Evolutionary conservation across 2,329 filamentous ascomycete species (phyloP), one percentile per base, ranked within the genome.

Genomic region (Xylaria polymorpha): DNA sequence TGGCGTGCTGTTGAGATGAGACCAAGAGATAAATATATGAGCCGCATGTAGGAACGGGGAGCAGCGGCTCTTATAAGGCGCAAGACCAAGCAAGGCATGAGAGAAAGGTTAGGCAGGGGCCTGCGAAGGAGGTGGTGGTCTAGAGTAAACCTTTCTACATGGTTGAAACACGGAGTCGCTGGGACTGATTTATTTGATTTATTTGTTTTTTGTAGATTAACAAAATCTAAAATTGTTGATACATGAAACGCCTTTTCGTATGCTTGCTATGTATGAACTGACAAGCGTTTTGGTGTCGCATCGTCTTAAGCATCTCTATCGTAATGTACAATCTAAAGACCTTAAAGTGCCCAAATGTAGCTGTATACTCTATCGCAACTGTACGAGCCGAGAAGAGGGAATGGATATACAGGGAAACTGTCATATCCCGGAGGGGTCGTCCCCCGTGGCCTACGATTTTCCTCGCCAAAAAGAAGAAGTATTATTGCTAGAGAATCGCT

Each of bases 11-110:
- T 44, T 69, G 69, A 65, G 44, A 69, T 69, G 73, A 72, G 71
- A 74, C 46, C 57, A 61, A 66, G 66, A 64, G 67, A 75, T 66
- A 71, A 70, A 58, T 72, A 62, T 60, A 73, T 66, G 71, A 62
- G 63, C 20, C 25, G n/a, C 69, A 68, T 58, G 32, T 60, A 22
- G 64, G 53, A 68, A 56, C 56, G 63, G 48, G 48, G 55, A 56
- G 46, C 6, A 39, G 25, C 57, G 15, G 29, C 46, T 32, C 25
- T 46, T 44, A 18, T 12, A 46, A 29, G 53, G 64, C 39, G 48
- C 20, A n/a, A 41, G 46, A 39, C 15, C 4, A 20, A 25, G 41
- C 37, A 48, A n/a, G 20, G 29, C 53, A 56, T 12, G 29, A 55
- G 53, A 41, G 43, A 53, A 48, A 55, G 43, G 35, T 15, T 25